Evolutionary conservation across 345 rosid genomes (phyloP).

Genomic region (Rhodomyrtus tomentosa): DNA sequence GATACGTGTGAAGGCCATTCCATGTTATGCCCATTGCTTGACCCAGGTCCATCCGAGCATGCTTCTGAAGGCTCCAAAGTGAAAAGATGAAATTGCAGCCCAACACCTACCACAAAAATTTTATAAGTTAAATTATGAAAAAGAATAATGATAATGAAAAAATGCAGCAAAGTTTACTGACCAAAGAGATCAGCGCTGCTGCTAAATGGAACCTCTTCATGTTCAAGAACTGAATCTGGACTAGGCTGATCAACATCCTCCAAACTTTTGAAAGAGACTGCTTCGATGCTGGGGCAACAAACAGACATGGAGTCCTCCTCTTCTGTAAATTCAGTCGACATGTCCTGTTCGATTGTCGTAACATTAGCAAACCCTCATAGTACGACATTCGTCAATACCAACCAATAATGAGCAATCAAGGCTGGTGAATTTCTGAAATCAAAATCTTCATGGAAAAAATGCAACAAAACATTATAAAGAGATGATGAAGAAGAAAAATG

Average conservation of each 20-base stretch:
- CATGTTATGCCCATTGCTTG: slow-evolving; percentile 46
- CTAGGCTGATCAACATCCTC: slow-evolving; percentile 61
- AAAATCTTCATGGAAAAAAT: neutral
- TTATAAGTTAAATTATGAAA: neutral
- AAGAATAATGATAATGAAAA: neutral
- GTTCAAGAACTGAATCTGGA: slow-evolving; percentile 77
- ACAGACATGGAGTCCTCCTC: slow-evolving; percentile 30
- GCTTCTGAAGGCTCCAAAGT: slow-evolving; percentile 37
- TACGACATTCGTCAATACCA: neutral
- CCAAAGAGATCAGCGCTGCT: slow-evolving; percentile 23
- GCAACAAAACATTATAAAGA: neutral
- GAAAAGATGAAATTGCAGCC: slow-evolving; percentile 16
- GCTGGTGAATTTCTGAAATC: neutral
- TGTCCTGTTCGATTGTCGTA: neutral
- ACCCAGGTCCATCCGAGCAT: slow-evolving; percentile 40
- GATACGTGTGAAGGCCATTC: slow-evolving; percentile 8
- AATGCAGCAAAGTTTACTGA: slow-evolving; percentile 9
- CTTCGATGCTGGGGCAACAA: slow-evolving; percentile 23
- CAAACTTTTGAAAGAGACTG: slow-evolving; percentile 30
- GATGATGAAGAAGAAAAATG: neutral
- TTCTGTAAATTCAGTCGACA: neutral
- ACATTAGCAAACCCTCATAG: neutral
- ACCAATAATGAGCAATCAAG: neutral
- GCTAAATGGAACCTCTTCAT: slow-evolving; percentile 16
- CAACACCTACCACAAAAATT: neutral